A percentile compares a stretch with the other conserved stretches of the same genome.
phyloP scores from a whole-genome alignment of 805 yeast genomes.

The Barnettozyma wickerhamii region DNA sequence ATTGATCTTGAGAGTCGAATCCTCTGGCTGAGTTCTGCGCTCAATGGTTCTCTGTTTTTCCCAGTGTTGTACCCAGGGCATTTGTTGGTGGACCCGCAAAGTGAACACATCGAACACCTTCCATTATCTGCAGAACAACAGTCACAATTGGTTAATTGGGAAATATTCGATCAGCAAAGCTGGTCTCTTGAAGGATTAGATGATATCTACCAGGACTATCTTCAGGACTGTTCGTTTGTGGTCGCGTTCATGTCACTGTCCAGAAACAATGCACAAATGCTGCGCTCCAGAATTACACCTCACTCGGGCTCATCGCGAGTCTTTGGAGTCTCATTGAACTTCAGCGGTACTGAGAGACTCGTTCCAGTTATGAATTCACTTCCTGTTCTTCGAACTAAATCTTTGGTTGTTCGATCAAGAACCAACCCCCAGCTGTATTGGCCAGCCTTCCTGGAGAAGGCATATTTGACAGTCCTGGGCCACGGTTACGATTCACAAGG shows the following conservation, averaged over 20 bases:
- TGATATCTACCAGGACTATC: conserved; percentile 42
- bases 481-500: conserved; percentile 62
- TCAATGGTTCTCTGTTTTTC: conserved; percentile 14
- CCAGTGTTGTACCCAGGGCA: conserved; percentile 7
- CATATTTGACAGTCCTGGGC: conserved; percentile 53
- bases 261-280: conserved; percentile 15
- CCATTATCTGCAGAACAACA: conserved; percentile 14
- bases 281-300: conserved; percentile 14
- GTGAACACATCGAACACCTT: conserved; percentile 2
- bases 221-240: conserved; percentile 75
- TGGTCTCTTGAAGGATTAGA: conserved; percentile 22
- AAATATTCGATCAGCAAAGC: conserved; percentile 2
- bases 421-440: conserved; percentile 31
- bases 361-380: conserved; percentile 44
- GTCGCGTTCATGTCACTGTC: conserved; percentile 56
- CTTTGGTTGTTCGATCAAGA: conserved; percentile 16
- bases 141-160: conserved; percentile 11
- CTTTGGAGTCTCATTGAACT: conserved; percentile 37
- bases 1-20: conserved; percentile 9
- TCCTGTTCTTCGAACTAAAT: conserved; percentile 31
- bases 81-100: background rate
- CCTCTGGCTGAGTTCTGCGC: conserved; percentile 14
- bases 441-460: conserved; percentile 79
- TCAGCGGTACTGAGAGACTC: conserved; percentile 51
- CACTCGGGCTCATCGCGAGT: conserved; percentile 21